These are phyloP conservation scores for Prunus kanzakura DNA, from an alignment of 306 rosid species.

Conservation along the genomic window DNA sequence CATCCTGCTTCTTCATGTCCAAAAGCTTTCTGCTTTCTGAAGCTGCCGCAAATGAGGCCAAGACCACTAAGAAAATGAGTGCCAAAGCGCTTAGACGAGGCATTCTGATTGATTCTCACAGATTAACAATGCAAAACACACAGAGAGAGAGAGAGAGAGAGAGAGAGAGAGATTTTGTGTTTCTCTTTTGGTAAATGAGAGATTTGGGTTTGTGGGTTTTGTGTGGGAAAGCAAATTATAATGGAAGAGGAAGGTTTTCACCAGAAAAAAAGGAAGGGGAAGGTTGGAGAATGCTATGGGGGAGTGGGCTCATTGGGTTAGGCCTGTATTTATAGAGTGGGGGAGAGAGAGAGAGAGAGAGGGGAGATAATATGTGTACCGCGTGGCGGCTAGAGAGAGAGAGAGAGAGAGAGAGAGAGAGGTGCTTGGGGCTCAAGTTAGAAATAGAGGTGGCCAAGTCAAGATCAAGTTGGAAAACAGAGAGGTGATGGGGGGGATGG, in stretches of 20 bases:
- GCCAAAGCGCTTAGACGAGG: slow-evolving; percentile 33
- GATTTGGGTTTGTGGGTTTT: background rate
- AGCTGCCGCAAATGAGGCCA: slow-evolving; percentile 29
- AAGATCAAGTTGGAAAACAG: slow-evolving; percentile 4
- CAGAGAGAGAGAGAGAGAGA: slow-evolving; percentile 4
- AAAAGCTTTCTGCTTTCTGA: slow-evolving; percentile 52
- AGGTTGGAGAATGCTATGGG: slow-evolving; percentile 4
- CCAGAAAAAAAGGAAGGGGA: too few relatives aligned
- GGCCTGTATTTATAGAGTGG: slow-evolving; percentile 9
- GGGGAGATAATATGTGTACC: background rate
- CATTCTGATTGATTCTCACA: slow-evolving; percentile 29
- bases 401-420: slow-evolving; percentile 5
- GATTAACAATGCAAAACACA: background rate
- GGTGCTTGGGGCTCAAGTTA: slow-evolving; percentile 38
- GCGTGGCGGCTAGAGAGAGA: slow-evolving; percentile 8
- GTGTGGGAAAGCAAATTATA: too few relatives aligned
- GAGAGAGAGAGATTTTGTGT: background rate
- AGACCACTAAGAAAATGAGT: slow-evolving; percentile 35
- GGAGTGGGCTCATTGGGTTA: background rate
- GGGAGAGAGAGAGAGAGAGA: background rate
- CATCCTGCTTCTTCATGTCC: slow-evolving; percentile 1
- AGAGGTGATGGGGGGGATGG: too few relatives aligned
- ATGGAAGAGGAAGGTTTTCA: too few relatives aligned
- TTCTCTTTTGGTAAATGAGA: background rate
- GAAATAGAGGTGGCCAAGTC: slow-evolving; percentile 22